A percentile compares a stretch with the other conserved stretches of the same genome.
Conservation (phyloP, 1,284 basidiomycete species). For the Ceratobasidium sp. region DNA sequence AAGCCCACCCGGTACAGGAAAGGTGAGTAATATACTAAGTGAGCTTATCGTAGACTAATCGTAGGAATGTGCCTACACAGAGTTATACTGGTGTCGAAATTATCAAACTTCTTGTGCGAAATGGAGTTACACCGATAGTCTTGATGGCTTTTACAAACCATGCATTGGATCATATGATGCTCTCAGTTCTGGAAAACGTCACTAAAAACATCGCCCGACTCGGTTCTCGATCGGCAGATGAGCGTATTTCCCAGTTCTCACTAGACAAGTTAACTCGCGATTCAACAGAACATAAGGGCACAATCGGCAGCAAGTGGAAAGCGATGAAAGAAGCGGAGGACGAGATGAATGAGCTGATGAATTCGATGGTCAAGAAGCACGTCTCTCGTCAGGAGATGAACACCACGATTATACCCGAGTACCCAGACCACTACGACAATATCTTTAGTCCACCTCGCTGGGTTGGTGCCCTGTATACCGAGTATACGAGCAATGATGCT, state of each 20-base stretch:
- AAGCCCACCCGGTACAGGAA: slow-evolving; percentile 81
- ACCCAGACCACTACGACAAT: slow-evolving; percentile 62
- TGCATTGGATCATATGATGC: slow-evolving; percentile 60
- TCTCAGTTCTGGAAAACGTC: slow-evolving; percentile 57
- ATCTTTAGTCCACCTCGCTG: slow-evolving; percentile 62
- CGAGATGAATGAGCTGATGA: slow-evolving; percentile 65
- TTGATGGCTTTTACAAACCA: slow-evolving; percentile 83
- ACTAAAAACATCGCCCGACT: slow-evolving; percentile 73
- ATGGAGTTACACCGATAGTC: slow-evolving; percentile 67
- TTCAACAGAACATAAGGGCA: slow-evolving; percentile 59
- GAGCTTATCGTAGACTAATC: neutral
- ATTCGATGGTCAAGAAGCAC: slow-evolving; percentile 58
- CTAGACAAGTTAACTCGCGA: slow-evolving; percentile 58
- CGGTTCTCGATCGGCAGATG: slow-evolving; percentile 71
- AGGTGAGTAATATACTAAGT: slow-evolving; percentile 60
- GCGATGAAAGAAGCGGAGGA: slow-evolving; percentile 64
- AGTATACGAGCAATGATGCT: slow-evolving; percentile 25
- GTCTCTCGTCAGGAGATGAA: slow-evolving; percentile 61
- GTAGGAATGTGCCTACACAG: slow-evolving; percentile 54
- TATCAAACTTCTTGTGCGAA: slow-evolving; percentile 69
- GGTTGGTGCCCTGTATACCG: slow-evolving; percentile 55
- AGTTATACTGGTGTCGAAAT: slow-evolving; percentile 77
- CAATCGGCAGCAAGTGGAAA: slow-evolving; percentile 56
- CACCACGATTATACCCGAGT: slow-evolving; percentile 59
- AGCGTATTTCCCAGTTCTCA: slow-evolving; percentile 68